Conservation (phyloP, 306 rosid genomes). For the Quercus parvula region DNA sequence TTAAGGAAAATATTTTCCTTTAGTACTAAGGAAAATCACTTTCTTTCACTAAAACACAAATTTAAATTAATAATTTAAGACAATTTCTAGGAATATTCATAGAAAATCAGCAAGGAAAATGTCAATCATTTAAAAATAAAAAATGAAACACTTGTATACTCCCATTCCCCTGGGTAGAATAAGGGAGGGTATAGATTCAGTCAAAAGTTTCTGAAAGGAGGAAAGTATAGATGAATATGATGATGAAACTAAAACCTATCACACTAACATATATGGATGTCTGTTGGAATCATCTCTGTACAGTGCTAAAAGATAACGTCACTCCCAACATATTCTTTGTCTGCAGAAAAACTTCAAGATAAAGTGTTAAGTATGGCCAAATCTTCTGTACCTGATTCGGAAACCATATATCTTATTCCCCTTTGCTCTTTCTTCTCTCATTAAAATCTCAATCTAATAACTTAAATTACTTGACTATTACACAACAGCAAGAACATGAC, state of each 20-base stretch:
- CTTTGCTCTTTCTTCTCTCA: constrained; percentile 2
- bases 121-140: background rate
- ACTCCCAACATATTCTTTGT: constrained; percentile 8
- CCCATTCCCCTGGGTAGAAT: background rate
- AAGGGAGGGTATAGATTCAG: background rate
- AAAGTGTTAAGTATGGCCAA: background rate
- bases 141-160: background rate
- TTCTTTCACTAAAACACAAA: too few species aligned
- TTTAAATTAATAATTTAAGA: too few species aligned
- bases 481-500: constrained; percentile 3
- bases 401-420: constrained; percentile 1
- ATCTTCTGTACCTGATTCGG: background rate
- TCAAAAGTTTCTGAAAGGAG: constrained; percentile 7
- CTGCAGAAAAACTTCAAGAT: constrained; percentile 8
- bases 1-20: too few species aligned
- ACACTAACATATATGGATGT: background rate
- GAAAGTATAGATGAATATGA: background rate
- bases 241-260: background rate
- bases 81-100: background rate
- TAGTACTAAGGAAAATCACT: too few species aligned
- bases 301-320: constrained; percentile 12
- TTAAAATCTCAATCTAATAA: constrained; percentile 17
- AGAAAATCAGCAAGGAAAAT: background rate
- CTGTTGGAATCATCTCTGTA: constrained; percentile 7
- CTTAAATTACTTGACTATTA: constrained; percentile 29